Conservation (phyloP, 495 filamentous ascomycete species). For the Talaromyces adpressus region DNA sequence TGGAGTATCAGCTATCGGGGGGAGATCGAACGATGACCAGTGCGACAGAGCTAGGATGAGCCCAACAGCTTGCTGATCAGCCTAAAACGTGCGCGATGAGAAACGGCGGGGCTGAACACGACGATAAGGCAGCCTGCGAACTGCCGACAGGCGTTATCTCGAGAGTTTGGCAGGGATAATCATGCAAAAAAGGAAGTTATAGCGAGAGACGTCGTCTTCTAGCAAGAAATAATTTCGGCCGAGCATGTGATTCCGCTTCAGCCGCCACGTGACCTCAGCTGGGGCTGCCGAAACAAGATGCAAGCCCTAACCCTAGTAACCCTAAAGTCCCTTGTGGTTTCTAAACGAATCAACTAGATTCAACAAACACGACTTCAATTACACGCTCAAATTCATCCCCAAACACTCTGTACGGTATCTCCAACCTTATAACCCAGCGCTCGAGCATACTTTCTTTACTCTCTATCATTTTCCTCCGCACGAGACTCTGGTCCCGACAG, state of each 20-base stretch:
- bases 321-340: neutral
- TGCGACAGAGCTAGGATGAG: neutral
- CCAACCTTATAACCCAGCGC: neutral
- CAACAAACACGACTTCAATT: neutral
- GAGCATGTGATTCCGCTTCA: neutral
- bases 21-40: neutral
- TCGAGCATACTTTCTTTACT: neutral
- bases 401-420: constrained; percentile 2
- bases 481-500: neutral
- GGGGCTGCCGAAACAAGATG: neutral
- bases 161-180: constrained; percentile 1
- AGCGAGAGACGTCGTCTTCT: neutral
- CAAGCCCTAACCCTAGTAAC: neutral
- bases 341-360: neutral
- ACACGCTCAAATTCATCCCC: neutral
- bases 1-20: neutral
- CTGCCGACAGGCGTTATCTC: neutral
- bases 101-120: neutral
- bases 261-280: neutral
- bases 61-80: neutral
- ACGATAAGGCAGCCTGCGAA: neutral
- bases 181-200: neutral
- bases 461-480: neutral
- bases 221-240: constrained; percentile 1
- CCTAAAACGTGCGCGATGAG: neutral